phyloP scores from a whole-genome alignment of 352 stramenopile genomes.

The Phytopythium oedochilum region DNA sequence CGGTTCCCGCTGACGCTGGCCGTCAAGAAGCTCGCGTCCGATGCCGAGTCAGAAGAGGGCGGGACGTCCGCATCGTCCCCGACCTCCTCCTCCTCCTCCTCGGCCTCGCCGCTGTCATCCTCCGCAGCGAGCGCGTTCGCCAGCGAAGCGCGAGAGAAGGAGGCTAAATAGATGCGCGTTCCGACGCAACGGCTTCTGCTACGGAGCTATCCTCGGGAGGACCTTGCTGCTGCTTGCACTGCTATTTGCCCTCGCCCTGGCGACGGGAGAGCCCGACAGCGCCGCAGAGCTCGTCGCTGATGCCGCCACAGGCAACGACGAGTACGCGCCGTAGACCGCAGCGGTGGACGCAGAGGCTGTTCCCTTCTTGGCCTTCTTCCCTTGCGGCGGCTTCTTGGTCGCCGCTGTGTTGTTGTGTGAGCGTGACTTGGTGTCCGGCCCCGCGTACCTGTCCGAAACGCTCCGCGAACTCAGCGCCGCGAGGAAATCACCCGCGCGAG shows the following conservation, averaged over 20 bases:
- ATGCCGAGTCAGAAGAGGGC: not conserved
- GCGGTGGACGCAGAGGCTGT: slow-evolving; percentile 3
- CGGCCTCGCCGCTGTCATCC: not conserved
- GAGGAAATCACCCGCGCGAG: slow-evolving; percentile 6
- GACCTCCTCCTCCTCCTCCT: not conserved
- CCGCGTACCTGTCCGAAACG: slow-evolving; percentile 20
- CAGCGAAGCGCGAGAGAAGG: not conserved
- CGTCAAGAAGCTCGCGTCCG: not conserved
- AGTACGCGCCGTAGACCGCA: slow-evolving; percentile 10
- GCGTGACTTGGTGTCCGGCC: slow-evolving; percentile 1
- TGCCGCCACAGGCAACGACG: slow-evolving; percentile 3
- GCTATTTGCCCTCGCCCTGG: slow-evolving; percentile 9
- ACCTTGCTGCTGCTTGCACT: slow-evolving; percentile 1
- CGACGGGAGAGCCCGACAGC: slow-evolving; percentile 21
- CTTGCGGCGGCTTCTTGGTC: slow-evolving; percentile 5
- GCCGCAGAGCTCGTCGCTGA: slow-evolving; percentile 19
- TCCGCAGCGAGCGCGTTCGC: not conserved
- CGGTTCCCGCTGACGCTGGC: slow-evolving; percentile 26
- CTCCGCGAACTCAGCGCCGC: slow-evolving; percentile 25
- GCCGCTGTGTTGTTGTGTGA: slow-evolving; percentile 10
- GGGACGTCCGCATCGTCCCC: not conserved
- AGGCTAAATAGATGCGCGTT: not conserved
- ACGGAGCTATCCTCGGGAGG: slow-evolving; percentile 1
- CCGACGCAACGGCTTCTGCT: too few species aligned
- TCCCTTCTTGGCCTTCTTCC: slow-evolving; percentile 23